A percentile compares a stretch with the other conserved stretches of the same genome.
Evolutionary conservation across 768 basidiomycete genomes (phyloP).

Genomic region (Naganishia randhawae): DNA sequence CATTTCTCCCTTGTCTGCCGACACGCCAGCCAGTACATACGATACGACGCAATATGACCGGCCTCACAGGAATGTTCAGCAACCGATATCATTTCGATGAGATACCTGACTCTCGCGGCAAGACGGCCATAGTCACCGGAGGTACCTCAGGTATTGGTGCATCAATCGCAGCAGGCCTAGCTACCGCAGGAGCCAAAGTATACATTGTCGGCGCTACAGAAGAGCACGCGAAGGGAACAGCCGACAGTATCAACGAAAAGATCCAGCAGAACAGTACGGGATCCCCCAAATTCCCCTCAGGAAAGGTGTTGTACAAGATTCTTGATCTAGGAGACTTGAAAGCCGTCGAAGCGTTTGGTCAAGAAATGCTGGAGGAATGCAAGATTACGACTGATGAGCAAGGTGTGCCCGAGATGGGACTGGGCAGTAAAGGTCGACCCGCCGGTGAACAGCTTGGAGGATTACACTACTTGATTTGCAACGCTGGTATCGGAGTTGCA

Average conservation of each 20-base stretch:
- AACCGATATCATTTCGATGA: conserved; percentile 51
- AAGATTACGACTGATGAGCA: conserved; percentile 6
- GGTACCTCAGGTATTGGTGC: conserved; percentile 52
- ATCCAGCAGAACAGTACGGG: background rate
- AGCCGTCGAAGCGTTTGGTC: conserved; percentile 31
- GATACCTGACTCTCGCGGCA: conserved; percentile 55
- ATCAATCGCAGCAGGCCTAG: conserved; percentile 37
- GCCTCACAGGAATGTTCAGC: conserved; percentile 43
- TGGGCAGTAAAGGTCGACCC: conserved; percentile 13
- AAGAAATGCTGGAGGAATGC: conserved; percentile 32
- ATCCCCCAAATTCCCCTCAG: conserved; percentile 26
- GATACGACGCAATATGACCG: conserved; percentile 23
- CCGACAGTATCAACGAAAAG: conserved; percentile 33
- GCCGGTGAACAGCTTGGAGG: conserved; percentile 4
- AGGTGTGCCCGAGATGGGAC: conserved; percentile 8
- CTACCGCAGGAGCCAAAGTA: conserved; percentile 33
- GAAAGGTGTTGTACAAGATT: conserved; percentile 35
- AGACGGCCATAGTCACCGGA: conserved; percentile 57
- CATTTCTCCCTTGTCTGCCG: background rate
- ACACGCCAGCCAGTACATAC: background rate
- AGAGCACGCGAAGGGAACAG: conserved; percentile 42
- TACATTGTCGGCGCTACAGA: conserved; percentile 44
- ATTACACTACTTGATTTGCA: conserved; percentile 31
- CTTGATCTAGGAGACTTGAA: conserved; percentile 43
- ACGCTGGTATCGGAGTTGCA: conserved; percentile 49